Base-by-base conservation (phyloP, 2,329 filamentous ascomycete genomes). In the Hymenoscyphus infarciens region DNA sequence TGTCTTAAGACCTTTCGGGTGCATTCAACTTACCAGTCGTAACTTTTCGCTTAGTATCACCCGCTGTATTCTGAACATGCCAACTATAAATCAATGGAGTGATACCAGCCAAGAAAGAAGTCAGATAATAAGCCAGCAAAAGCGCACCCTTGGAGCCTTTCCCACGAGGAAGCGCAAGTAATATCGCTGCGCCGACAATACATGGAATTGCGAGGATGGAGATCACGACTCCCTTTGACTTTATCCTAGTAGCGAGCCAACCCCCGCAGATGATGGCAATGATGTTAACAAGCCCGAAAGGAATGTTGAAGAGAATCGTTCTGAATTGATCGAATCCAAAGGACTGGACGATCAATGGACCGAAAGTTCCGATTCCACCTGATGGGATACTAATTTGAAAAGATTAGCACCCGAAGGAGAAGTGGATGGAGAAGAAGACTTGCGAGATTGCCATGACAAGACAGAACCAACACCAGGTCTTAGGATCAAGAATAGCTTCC, bases 41-140 rank as follows among this genome's bases (percentile, higher is more conserved):
- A 15, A 83, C 82, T 69, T 89, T 89, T 64, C 84, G 83, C 75
- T 90, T 90, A 0, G 87, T 90, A 69, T 89, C 86, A 1, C 87
- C 87, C 0, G 83, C 87, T 0, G 87, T 87, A 66, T 87, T 87
- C 64, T 85, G 83, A 1, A 82, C 78, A 1, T 82, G 83, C 84
- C 84, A 87, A 0, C 82, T 81, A 67, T 84, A 87, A 42, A 87
- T 82, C 33, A 87, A 74, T 0, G 84, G 86, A 2, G 85, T 80
- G 63, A 84, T 84, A 5, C 80, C 85, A 0, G 84, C 82, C 56
- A 86, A 86, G 7, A 85, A 80, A 0, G 82, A 85, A 38, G 85
- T 83, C 75, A 73, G 4, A 35, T 68, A 63, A 33, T 63, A 87
- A 0, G 83, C 84, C 0, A 80, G 78, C 0, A 87, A 75, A 1